Conservation (phyloP, 2,329 filamentous ascomycete genomes). For the Phyllosticta citribraziliensis region DNA sequence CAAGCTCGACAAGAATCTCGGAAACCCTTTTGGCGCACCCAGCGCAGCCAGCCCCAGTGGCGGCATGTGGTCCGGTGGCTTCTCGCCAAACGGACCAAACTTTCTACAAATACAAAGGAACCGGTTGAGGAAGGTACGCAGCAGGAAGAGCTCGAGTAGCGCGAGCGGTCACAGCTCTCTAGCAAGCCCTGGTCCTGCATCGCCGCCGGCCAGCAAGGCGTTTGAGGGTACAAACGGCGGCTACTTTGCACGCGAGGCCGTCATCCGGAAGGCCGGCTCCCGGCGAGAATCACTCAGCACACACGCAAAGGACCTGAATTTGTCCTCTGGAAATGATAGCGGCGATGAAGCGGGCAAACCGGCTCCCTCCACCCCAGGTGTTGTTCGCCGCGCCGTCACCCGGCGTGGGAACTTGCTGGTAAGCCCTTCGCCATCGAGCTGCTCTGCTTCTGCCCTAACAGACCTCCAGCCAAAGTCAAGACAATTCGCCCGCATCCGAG, state of each 20-base stretch:
- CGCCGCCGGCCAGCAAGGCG: constrained; percentile 49
- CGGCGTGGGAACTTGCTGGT: constrained; percentile 82
- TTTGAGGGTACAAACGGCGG: constrained; percentile 39
- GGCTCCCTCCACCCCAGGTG: constrained; percentile 51
- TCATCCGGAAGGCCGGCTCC: constrained; percentile 40
- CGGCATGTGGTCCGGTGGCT: constrained; percentile 53
- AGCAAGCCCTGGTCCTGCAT: constrained; percentile 61
- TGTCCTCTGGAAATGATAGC: constrained; percentile 69
- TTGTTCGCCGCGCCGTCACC: constrained; percentile 74
- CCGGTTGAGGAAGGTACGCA: constrained; percentile 48
- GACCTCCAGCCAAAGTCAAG: constrained; percentile 76
- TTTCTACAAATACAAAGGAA: constrained; percentile 69
- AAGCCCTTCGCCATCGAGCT: constrained; percentile 26
- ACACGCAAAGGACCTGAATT: constrained; percentile 79
- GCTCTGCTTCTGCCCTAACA: not conserved
- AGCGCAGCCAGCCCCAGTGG: constrained; percentile 39
- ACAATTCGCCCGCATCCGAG: constrained; percentile 85
- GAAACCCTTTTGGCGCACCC: constrained; percentile 29
- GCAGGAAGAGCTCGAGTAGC: constrained; percentile 57
- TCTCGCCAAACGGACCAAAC: constrained; percentile 59
- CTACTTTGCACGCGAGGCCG: constrained; percentile 45
- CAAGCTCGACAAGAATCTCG: constrained; percentile 44
- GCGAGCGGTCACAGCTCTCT: constrained; percentile 62
- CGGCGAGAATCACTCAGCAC: constrained; percentile 83
- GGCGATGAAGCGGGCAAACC: constrained; percentile 53